Conservation (phyloP, 495 filamentous ascomycete genomes). For the Penicillium malachiteum region DNA sequence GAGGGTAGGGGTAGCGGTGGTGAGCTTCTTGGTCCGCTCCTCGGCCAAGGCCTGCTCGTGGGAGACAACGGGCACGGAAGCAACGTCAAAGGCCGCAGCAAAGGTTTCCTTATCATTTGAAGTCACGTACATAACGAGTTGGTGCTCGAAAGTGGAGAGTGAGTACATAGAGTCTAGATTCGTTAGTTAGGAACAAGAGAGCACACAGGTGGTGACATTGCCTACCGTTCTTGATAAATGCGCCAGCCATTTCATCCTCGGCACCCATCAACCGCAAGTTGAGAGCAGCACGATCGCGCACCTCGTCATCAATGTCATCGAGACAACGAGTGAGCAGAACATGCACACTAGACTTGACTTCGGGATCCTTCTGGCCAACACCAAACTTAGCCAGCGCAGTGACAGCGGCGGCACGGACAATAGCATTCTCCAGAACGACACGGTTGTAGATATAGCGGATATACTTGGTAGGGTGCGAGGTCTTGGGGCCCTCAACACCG, state of each 20-base stretch:
- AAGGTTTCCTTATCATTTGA: slow-evolving; percentile 84
- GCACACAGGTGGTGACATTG: not conserved
- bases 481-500: slow-evolving; percentile 92
- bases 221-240: slow-evolving; percentile 90
- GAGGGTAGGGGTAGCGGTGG: slow-evolving; percentile 85
- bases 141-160: slow-evolving; percentile 92
- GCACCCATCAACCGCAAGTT: slow-evolving; percentile 85
- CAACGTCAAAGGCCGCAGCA: slow-evolving; percentile 81
- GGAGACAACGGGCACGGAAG: slow-evolving; percentile 88
- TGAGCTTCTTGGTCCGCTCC: slow-evolving; percentile 94
- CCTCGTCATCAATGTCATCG: slow-evolving; percentile 97
- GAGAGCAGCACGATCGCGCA: slow-evolving; percentile 90
- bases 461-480: slow-evolving; percentile 94
- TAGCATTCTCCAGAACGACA: slow-evolving; percentile 94
- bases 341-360: slow-evolving; percentile 91
- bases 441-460: slow-evolving; percentile 99
- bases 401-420: slow-evolving; percentile 92
- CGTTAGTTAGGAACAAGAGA: slow-evolving; percentile 19
- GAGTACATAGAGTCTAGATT: slow-evolving; percentile 69
- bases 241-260: slow-evolving; percentile 77
- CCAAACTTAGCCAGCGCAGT: slow-evolving; percentile 97
- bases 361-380: slow-evolving; percentile 92
- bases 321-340: slow-evolving; percentile 91
- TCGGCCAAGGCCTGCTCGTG: slow-evolving; percentile 97
- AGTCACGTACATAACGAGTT: slow-evolving; percentile 96